Conservation (phyloP, 2,329 filamentous ascomycete species). For the Massarina eburnea region DNA sequence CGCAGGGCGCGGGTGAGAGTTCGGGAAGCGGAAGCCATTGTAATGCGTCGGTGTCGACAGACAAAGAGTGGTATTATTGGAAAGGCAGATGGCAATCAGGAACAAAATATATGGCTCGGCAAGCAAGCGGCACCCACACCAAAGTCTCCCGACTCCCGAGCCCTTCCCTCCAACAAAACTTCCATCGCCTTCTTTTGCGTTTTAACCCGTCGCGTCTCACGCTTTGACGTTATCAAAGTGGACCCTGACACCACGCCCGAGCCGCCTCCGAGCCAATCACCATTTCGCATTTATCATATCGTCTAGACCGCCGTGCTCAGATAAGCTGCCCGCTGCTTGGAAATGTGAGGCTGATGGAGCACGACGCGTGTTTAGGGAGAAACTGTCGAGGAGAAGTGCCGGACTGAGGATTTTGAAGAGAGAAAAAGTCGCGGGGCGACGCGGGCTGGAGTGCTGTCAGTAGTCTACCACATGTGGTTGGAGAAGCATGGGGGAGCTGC, state of each 20-base stretch:
- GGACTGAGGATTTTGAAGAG: not conserved
- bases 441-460: not conserved
- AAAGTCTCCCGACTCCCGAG: too few relatives aligned
- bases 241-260: conserved; percentile 4
- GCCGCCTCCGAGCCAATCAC: conserved; percentile 10
- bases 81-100: not conserved
- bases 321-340: conserved; percentile 9
- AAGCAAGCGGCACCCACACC: conserved; percentile 1
- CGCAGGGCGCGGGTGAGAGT: conserved; percentile 44
- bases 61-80: not conserved
- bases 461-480: not conserved
- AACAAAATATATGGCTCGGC: too few relatives aligned
- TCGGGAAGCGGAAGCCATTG: conserved; percentile 41
- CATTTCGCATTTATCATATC: not conserved
- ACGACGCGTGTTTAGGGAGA: not conserved
- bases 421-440: not conserved
- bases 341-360: not conserved
- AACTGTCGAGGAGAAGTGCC: not conserved
- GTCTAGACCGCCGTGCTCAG: conserved; percentile 20
- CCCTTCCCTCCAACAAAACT: not conserved
- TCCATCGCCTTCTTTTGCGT: conserved; percentile 2
- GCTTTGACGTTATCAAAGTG: conserved; percentile 12
- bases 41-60: conserved; percentile 1
- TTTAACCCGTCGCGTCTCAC: conserved; percentile 1
- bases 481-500: not conserved